Evolutionary conservation across 805 yeast species (phyloP).

Genomic region (Lachancea cidri): DNA sequence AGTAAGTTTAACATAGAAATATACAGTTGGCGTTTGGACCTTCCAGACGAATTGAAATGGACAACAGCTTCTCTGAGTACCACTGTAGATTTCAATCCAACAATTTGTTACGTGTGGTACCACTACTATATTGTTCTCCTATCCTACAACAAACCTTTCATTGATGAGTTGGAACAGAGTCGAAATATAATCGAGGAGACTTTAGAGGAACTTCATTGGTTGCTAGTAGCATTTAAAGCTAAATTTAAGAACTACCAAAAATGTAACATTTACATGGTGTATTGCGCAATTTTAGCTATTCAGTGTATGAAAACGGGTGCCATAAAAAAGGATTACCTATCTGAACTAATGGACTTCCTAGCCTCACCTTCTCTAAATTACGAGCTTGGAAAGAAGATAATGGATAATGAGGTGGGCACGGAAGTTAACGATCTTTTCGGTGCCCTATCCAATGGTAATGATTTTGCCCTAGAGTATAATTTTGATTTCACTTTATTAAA

Average conservation of each 20-base stretch:
- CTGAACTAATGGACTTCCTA: conserved; percentile 18
- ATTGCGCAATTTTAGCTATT: conserved; percentile 23
- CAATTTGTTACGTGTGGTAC: conserved; percentile 42
- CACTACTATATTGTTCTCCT: conserved; percentile 51
- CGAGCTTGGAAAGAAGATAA: conserved; percentile 25
- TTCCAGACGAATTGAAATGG: conserved; percentile 46
- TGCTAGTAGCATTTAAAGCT: conserved; percentile 18
- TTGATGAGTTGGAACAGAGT: conserved; percentile 24
- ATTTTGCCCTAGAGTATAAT: conserved; percentile 29
- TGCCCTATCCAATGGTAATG: conserved; percentile 25
- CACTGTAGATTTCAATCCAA: conserved; percentile 42
- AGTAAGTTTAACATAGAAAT: conserved; percentile 42
- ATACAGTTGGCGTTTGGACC: conserved; percentile 40
- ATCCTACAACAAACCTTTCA: conserved; percentile 53
- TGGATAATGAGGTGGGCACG: conserved; percentile 18
- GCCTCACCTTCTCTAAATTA: conserved; percentile 21
- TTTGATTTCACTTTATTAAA: conserved; percentile 28
- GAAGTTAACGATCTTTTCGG: conserved; percentile 25
- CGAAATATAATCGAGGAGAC: conserved; percentile 20
- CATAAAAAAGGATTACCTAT: conserved; percentile 13
- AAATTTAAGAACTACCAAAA: conserved; percentile 19
- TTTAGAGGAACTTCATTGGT: conserved; percentile 21
- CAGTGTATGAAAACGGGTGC: conserved; percentile 26
- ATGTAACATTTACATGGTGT: conserved; percentile 26
- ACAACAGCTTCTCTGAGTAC: conserved; percentile 32